Percentiles rank a stretch among this genome's conserved stretches.
Conservation (phyloP, 495 filamentous ascomycete genomes). For the Bacidia gigantensis region DNA sequence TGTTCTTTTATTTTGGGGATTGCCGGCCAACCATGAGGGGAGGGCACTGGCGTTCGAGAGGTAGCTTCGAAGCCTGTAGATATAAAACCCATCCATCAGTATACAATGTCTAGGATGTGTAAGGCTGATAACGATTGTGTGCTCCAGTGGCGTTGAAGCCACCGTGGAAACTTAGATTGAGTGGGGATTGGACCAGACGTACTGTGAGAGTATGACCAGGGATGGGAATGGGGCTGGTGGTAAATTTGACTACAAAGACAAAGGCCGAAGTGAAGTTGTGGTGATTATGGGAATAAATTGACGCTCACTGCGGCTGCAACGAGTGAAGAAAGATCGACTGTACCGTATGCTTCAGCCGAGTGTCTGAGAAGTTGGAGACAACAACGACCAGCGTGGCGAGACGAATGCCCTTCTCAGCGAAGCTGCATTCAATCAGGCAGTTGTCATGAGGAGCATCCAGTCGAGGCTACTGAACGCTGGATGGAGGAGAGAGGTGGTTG, state of each 20-base stretch:
- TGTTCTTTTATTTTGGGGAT: neutral
- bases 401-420: slow-evolving; percentile 1
- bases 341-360: slow-evolving; percentile 15
- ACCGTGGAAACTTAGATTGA: neutral
- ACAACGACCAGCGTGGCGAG: neutral
- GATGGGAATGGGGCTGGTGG: neutral
- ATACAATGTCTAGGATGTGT: neutral
- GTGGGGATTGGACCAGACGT: neutral
- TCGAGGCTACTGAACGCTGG: neutral
- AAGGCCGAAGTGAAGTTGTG: slow-evolving; percentile 4
- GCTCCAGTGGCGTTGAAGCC: neutral
- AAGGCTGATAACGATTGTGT: neutral
- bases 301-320: slow-evolving; percentile 5
- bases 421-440: slow-evolving; percentile 11
- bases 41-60: neutral
- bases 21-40: neutral
- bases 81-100: neutral
- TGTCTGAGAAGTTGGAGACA: neutral
- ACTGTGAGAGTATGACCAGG: neutral
- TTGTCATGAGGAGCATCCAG: slow-evolving; percentile 9
- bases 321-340: slow-evolving; percentile 11
- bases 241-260: slow-evolving; percentile 5
- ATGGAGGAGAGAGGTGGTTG: slow-evolving; percentile 1
- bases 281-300: slow-evolving; percentile 5
- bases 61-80: neutral